These are phyloP conservation scores for Pythium chondricola DNA, from an alignment of 352 stramenopile genomes.

Conservation along the genomic window DNA sequence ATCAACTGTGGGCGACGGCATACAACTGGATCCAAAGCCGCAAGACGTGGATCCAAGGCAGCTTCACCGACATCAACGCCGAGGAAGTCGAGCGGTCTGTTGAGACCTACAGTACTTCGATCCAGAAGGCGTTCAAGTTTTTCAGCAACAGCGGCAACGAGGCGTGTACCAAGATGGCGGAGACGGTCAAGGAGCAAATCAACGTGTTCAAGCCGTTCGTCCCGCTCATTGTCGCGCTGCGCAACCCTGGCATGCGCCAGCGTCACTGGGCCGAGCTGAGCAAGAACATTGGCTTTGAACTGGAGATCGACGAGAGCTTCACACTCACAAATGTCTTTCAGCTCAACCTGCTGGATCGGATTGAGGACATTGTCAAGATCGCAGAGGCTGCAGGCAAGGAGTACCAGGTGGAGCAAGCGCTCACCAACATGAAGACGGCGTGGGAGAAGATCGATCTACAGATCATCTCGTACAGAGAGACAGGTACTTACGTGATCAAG, in stretches of 20 bases:
- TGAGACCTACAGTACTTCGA: conserved; percentile 72
- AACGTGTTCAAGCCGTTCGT: conserved; percentile 91
- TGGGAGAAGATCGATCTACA: conserved; percentile 90
- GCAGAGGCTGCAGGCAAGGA: conserved; percentile 92
- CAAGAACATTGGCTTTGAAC: conserved; percentile 71
- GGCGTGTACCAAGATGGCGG: conserved; percentile 84
- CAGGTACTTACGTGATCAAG: conserved; percentile 93
- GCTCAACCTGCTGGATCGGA: conserved; percentile 77
- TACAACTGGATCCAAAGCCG: conserved; percentile 90
- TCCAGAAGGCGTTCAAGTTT: conserved; percentile 91
- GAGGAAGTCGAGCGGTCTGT: conserved; percentile 91
- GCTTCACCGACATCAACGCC: conserved; percentile 88
- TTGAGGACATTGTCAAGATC: conserved; percentile 90
- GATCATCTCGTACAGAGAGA: conserved; percentile 89
- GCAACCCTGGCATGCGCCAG: conserved; percentile 91
- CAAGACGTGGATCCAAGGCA: conserved; percentile 89
- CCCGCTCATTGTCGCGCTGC: conserved; percentile 86
- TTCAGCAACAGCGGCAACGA: conserved; percentile 88
- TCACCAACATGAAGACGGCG: conserved; percentile 89
- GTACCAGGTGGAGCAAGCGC: conserved; percentile 90
- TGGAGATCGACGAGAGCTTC: conserved; percentile 88
- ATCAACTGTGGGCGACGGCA: conserved; percentile 87
- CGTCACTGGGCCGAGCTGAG: conserved; percentile 93
- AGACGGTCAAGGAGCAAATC: conserved; percentile 90
- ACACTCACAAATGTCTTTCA: conserved; percentile 83